These are phyloP conservation scores for Fremontodendron californicum DNA, from an alignment of 345 rosid genomes.

Conservation along the genomic window DNA sequence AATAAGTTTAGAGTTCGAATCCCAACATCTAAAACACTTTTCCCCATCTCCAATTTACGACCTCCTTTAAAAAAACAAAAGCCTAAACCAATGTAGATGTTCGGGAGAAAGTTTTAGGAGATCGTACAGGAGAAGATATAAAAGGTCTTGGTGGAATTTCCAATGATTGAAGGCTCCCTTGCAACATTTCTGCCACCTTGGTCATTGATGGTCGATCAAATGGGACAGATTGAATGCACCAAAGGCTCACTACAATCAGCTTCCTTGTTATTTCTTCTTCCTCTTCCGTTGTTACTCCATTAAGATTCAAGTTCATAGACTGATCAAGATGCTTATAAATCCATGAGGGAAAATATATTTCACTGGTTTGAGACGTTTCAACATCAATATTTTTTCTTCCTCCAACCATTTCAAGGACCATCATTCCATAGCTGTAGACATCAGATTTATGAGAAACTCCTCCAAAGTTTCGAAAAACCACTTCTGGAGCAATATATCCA, in stretches of 20 bases:
- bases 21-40: too few relatives aligned
- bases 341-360: constrained; percentile 37
- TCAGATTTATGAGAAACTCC: constrained; percentile 44
- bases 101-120: too few relatives aligned
- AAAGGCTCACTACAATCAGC: constrained; percentile 31
- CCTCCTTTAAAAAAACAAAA: too few relatives aligned
- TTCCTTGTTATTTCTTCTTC: constrained; percentile 22
- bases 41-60: too few relatives aligned
- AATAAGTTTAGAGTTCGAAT: too few relatives aligned
- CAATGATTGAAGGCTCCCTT: constrained; percentile 22
- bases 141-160: too few relatives aligned
- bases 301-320: not conserved
- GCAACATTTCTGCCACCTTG: constrained; percentile 33
- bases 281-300: not conserved
- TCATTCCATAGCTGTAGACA: constrained; percentile 54
- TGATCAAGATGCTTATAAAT: constrained; percentile 34
- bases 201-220: constrained; percentile 26
- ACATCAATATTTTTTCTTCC: constrained; percentile 17
- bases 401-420: constrained; percentile 40
- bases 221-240: constrained; percentile 36
- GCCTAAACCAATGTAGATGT: too few relatives aligned
- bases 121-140: too few relatives aligned
- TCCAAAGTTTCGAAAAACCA: constrained; percentile 30
- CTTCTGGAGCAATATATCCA: constrained; percentile 40
- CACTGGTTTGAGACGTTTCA: constrained; percentile 21